Percentiles rank a stretch among this genome's conserved stretches.
Conservation (phyloP, 768 basidiomycete species). For the Collybia sordida region DNA sequence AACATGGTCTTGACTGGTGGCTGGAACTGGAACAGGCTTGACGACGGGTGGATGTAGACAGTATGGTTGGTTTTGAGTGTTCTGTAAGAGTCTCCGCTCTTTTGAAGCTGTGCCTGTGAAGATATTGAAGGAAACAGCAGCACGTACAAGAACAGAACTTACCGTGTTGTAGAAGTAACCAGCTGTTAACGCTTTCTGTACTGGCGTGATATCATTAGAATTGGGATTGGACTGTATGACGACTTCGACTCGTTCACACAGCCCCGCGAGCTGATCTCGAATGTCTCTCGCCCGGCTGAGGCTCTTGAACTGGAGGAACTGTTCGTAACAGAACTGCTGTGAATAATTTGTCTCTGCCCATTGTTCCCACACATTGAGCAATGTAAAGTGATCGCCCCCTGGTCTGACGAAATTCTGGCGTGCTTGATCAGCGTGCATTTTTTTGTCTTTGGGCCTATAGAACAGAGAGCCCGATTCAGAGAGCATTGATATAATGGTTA, state of each 20-base stretch:
- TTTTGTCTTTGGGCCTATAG: slow-evolving; percentile 98
- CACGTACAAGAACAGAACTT: slow-evolving; percentile 21
- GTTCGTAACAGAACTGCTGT: slow-evolving; percentile 95
- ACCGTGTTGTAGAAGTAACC: slow-evolving; percentile 97
- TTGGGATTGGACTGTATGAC: slow-evolving; percentile 87
- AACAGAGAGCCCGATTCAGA: slow-evolving; percentile 94
- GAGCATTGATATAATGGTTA: slow-evolving; percentile 97
- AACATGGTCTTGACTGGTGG: slow-evolving; percentile 88
- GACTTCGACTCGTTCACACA: slow-evolving; percentile 97
- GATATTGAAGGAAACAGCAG: not conserved
- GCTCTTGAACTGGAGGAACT: slow-evolving; percentile 94
- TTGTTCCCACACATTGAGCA: slow-evolving; percentile 98
- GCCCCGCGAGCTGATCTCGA: slow-evolving; percentile 88
- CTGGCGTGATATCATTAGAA: slow-evolving; percentile 85
- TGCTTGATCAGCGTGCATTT: slow-evolving; percentile 95
- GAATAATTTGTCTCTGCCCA: slow-evolving; percentile 99
- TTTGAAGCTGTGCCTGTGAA: slow-evolving; percentile 81
- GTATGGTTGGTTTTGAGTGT: slow-evolving; percentile 96
- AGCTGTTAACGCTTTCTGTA: slow-evolving; percentile 94
- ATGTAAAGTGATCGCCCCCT: slow-evolving; percentile 96
- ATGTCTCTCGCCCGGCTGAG: slow-evolving; percentile 94
- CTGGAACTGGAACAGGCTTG: slow-evolving; percentile 91
- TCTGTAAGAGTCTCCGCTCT: slow-evolving; percentile 95
- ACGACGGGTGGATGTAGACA: slow-evolving; percentile 95
- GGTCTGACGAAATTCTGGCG: slow-evolving; percentile 94